Percentiles rank a stretch among this genome's conserved stretches.
Evolutionary conservation across 345 rosid species (phyloP).

Genomic region (Euclidium syriacum): DNA sequence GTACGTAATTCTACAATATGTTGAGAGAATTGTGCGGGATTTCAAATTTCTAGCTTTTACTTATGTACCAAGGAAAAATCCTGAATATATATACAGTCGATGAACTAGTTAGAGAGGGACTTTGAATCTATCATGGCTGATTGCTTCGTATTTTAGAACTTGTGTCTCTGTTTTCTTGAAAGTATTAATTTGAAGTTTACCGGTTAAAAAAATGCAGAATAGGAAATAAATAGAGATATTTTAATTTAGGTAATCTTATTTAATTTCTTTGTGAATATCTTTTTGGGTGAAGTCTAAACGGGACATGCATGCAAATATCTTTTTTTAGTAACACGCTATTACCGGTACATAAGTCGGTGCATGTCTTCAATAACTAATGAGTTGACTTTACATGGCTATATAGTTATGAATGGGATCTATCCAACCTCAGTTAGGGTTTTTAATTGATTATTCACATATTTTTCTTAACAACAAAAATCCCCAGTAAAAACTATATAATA

Average conservation of each 20-base stretch:
- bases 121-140: too few species aligned
- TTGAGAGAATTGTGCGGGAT: too few species aligned
- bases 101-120: too few species aligned
- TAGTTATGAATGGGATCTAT: not conserved
- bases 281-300: not conserved
- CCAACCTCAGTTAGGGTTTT: not conserved
- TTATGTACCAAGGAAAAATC: too few species aligned
- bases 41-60: too few species aligned
- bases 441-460: not conserved
- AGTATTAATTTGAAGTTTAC: too few species aligned
- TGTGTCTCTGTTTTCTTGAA: too few species aligned
- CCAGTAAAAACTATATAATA: not conserved
- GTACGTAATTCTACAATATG: too few species aligned
- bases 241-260: not conserved
- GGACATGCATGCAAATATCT: not conserved
- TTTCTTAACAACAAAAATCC: not conserved
- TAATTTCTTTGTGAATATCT: not conserved
- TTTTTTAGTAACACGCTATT: not conserved
- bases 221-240: not conserved
- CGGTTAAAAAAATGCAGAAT: too few species aligned
- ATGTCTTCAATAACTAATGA: not conserved
- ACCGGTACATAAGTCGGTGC: slow-evolving; percentile 2
- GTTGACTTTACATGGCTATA: not conserved
- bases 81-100: too few species aligned
- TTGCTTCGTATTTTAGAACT: too few species aligned